Base-by-base conservation (phyloP, 176 grass and related monocot species). In the Oryza rufipogon region DNA sequence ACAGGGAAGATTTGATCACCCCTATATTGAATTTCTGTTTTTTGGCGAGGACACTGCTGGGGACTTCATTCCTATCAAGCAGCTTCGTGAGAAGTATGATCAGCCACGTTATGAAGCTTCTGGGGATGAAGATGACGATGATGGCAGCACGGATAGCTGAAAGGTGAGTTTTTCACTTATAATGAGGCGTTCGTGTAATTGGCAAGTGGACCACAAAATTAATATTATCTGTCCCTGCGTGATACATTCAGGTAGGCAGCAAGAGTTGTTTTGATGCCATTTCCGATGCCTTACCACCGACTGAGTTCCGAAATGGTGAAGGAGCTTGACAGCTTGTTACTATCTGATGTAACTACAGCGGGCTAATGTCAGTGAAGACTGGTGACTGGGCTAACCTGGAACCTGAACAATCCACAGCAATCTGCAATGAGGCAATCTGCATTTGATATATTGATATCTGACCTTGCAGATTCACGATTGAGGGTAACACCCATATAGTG, bases 51-150 rank as follows among this genome's bases (percentile, higher is more conserved):
- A 95, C 80, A 90, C 83, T 22, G 80, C 86, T 6, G 89, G 93
- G 39, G 91, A 98, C 80, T 98, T 98, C 78, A 95, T 98, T 69
- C 96, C 96, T 80, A 85, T 98, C 83, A 95, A 90, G 65, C 87
- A 98, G 68, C 96, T 95, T 39, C 96, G 93, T 12, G 96, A 98
- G 81, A 98, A 94, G 83, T 98, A 90, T 22, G 86, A 92, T 70
- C 87, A 80, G 63, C 86, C 93, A 54, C 91, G 93, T 7, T 82
- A 95, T 69, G 96, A 98, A 92, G 89, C 81, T 52, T 87, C 93
- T 77, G 81, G 34, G 11, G 96, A 95, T 60, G 81, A 83, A 82
- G 12, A 80, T 74, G 77, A 86, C 5, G 77, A 90, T 16, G 83
- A 90, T 48, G 70, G 11, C 51, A 85, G 56, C 74, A 32, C 91